Conservation (phyloP, 2,329 filamentous ascomycete genomes). For the Kalmusia sp. region DNA sequence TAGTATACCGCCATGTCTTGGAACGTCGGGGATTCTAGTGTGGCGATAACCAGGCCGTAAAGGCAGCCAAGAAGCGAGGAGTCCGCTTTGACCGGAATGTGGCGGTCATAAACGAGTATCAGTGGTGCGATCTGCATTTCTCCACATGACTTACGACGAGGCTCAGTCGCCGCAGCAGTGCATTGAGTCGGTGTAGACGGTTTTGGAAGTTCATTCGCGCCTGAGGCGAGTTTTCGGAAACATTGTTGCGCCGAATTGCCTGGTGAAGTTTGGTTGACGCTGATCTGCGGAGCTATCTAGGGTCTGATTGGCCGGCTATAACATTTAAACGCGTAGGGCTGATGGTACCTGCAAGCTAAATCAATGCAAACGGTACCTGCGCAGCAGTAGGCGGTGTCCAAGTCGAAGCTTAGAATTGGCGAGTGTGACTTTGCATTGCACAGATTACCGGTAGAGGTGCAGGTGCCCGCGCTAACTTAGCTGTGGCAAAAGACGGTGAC, state of each 20-base stretch:
- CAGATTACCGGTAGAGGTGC: background rate
- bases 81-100: no score
- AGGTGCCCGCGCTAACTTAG: no score
- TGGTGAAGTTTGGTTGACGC: background rate
- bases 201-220: background rate
- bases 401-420: background rate
- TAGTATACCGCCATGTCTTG: no score
- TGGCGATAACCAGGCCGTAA: no score
- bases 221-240: background rate
- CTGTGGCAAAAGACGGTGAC: no score
- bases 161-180: background rate
- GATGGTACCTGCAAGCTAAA: constrained; percentile 14
- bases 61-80: no score
- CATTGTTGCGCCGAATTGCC: background rate
- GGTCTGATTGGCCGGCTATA: constrained; percentile 9
- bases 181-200: background rate
- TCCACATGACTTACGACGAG: background rate
- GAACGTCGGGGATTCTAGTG: no score
- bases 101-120: no score
- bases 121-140: background rate
- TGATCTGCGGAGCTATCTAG: constrained; percentile 12
- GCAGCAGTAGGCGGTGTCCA: constrained; percentile 15
- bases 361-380: constrained; percentile 3
- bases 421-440: background rate
- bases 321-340: constrained; percentile 11